These are phyloP conservation scores for Passiflora organensis DNA, from an alignment of 345 rosid species.

Conservation along the genomic window DNA sequence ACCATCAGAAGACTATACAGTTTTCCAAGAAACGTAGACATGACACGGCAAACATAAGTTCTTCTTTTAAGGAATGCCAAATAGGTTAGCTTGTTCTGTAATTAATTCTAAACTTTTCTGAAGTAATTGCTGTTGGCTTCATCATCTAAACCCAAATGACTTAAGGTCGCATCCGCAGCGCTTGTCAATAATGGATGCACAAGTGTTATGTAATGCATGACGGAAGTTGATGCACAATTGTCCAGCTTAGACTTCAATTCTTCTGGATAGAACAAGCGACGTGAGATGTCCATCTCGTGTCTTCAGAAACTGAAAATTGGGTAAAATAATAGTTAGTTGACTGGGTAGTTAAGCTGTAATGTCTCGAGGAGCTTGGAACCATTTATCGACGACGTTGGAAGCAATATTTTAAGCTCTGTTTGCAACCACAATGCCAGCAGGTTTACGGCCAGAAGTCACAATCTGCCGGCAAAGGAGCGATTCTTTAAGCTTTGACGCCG, in stretches of 20 bases:
- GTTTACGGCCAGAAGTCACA: slow-evolving; percentile 17
- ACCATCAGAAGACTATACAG: no score
- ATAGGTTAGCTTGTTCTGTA: no score
- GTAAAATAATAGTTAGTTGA: not conserved
- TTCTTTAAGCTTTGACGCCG: slow-evolving; percentile 9
- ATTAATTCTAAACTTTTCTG: no score
- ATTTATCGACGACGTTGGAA: not conserved
- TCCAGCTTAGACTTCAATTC: not conserved
- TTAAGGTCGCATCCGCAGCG: not conserved
- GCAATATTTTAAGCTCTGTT: not conserved
- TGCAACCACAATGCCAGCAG: slow-evolving; percentile 11
- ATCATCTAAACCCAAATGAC: not conserved
- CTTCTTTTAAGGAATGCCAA: no score
- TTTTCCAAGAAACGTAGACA: no score
- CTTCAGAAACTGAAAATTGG: not conserved
- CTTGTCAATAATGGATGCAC: not conserved
- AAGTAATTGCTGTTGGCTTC: not conserved
- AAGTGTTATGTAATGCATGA: no score
- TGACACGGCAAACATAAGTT: no score
- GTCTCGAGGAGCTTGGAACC: not conserved
- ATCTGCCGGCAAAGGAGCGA: slow-evolving; percentile 13
- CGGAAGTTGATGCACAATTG: not conserved
- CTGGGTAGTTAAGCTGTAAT: slow-evolving; percentile 1
- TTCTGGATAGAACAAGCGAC: not conserved
- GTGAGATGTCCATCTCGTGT: not conserved